phyloP scores from a whole-genome alignment of 345 rosid species.

The Noccaea caerulescens region DNA sequence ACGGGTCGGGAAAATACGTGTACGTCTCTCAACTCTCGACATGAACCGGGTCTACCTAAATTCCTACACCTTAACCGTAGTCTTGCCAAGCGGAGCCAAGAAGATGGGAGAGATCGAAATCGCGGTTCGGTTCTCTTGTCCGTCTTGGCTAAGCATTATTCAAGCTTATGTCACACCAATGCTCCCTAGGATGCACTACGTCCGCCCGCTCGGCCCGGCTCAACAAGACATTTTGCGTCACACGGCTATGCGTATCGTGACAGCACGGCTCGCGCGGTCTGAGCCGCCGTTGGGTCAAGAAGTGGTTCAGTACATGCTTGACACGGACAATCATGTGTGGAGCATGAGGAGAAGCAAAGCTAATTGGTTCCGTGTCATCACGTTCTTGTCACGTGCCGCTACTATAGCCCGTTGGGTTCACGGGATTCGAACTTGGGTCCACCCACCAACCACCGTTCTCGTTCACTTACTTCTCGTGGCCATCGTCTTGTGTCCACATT shows the following conservation, averaged over 20 bases:
- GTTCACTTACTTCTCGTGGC: conserved; percentile 71
- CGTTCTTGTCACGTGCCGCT: conserved; percentile 67
- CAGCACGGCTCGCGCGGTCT: conserved; percentile 67
- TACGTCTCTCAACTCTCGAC: conserved; percentile 82
- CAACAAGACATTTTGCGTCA: conserved; percentile 86
- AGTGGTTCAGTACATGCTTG: conserved; percentile 83
- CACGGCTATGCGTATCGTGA: conserved; percentile 84
- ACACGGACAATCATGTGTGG: conserved; percentile 83
- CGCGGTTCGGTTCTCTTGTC: conserved; percentile 75
- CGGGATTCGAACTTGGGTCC: conserved; percentile 74
- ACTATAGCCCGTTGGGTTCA: conserved; percentile 70
- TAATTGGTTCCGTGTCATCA: conserved; percentile 82
- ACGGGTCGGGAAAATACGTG: conserved; percentile 66
- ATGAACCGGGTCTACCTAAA: conserved; percentile 69
- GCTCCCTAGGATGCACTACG: conserved; percentile 86
- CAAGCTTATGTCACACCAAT: conserved; percentile 76
- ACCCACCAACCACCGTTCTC: conserved; percentile 69
- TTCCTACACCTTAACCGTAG: conserved; percentile 58
- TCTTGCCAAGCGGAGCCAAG: conserved; percentile 77
- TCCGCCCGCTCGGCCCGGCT: conserved; percentile 68
- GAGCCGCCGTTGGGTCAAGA: conserved; percentile 87
- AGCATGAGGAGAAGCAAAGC: conserved; percentile 95
- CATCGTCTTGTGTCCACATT: conserved; percentile 71
- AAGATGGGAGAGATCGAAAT: conserved; percentile 92
- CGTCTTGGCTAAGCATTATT: conserved; percentile 73